Conservation (phyloP, 2,329 filamentous ascomycete species). For the Lachnellula hyalina region DNA sequence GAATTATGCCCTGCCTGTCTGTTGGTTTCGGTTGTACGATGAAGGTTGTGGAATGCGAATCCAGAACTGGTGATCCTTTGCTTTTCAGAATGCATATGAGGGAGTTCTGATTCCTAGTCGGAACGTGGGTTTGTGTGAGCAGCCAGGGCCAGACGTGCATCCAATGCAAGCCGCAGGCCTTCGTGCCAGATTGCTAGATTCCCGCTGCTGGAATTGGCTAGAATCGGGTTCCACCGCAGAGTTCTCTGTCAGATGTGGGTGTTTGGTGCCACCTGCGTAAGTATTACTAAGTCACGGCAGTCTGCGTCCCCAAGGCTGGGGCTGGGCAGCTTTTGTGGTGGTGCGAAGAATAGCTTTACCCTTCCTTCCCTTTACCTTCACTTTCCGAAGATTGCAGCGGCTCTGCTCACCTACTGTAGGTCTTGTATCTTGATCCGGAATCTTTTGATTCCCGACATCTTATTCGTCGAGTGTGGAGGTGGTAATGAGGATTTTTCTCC, state of each 20-base stretch:
- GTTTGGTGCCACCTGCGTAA: neutral
- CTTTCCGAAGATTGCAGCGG: neutral
- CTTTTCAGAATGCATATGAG: neutral
- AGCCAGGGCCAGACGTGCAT: conserved; percentile 4
- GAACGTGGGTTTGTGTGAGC: neutral
- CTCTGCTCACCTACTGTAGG: conserved; percentile 1
- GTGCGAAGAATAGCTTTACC: neutral
- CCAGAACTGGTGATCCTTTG: neutral
- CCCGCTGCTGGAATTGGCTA: neutral
- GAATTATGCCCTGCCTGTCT: neutral
- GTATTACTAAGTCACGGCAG: conserved; percentile 6
- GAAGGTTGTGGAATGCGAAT: neutral
- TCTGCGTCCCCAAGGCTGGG: conserved; percentile 9
- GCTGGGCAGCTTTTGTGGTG: neutral
- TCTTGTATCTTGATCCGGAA: neutral
- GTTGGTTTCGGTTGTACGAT: neutral
- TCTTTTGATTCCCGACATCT: neutral
- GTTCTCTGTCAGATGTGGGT: conserved; percentile 9
- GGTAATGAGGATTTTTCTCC: neutral
- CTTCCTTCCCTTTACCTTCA: neutral
- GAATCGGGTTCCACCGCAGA: conserved; percentile 9
- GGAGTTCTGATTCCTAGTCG: neutral
- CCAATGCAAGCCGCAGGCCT: neutral
- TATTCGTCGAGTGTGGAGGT: neutral
- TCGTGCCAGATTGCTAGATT: conserved; percentile 11